Conservation (phyloP, 129 eudicot genomes). For the Oenanthe sinensis region DNA sequence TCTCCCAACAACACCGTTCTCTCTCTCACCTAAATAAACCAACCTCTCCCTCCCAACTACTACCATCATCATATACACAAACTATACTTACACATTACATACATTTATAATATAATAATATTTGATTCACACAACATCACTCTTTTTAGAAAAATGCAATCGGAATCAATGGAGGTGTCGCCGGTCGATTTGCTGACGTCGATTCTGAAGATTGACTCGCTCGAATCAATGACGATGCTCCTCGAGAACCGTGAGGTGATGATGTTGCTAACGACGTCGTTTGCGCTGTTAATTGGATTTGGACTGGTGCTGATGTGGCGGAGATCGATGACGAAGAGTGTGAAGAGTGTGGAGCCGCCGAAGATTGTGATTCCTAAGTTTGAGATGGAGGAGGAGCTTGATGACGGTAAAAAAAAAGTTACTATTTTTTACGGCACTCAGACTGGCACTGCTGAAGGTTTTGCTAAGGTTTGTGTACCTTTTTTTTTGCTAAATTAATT, state of each 20-base stretch:
- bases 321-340: conserved; percentile 30
- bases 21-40: background rate
- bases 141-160: background rate
- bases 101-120: background rate
- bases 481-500: background rate
- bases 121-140: no score
- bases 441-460: conserved; percentile 89
- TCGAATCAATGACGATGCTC: conserved; percentile 25
- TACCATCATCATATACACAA: background rate
- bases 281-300: conserved; percentile 65
- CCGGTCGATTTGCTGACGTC: background rate
- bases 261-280: conserved; percentile 63
- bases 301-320: conserved; percentile 57
- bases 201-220: background rate
- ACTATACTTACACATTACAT: background rate
- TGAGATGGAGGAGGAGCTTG: conserved; percentile 42
- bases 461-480: conserved; percentile 56
- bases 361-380: conserved; percentile 39
- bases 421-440: conserved; percentile 71
- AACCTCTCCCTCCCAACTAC: background rate
- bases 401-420: conserved; percentile 49
- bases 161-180: conserved; percentile 2
- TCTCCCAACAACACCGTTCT: background rate
- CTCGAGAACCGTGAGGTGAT: conserved; percentile 52
- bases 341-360: conserved; percentile 21